phyloP scores from a whole-genome alignment of 2,329 filamentous ascomycete species.

The Clonostachys solani region DNA sequence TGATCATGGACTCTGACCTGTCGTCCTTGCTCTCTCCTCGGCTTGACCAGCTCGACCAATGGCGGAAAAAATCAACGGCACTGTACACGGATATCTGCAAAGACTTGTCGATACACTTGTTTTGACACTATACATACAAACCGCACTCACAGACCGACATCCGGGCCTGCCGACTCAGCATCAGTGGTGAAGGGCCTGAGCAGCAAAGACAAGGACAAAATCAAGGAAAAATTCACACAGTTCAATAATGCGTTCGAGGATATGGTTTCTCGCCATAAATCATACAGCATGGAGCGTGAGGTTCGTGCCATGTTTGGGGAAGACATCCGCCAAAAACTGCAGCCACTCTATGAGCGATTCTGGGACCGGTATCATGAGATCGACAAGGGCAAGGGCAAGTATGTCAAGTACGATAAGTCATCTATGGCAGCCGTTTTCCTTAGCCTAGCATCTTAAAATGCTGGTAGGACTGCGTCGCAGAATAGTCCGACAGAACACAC shows the following conservation, averaged over 20 bases:
- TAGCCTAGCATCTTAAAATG: constrained; percentile 33
- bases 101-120: constrained; percentile 77
- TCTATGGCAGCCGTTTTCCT: constrained; percentile 65
- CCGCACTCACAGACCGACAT: constrained; percentile 66
- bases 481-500: background rate
- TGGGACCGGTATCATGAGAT: constrained; percentile 97
- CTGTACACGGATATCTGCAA: constrained; percentile 86
- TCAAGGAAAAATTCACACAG: constrained; percentile 91
- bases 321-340: constrained; percentile 87
- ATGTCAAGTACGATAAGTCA: constrained; percentile 93
- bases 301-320: constrained; percentile 75
- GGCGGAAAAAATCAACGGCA: constrained; percentile 81
- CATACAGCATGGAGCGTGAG: constrained; percentile 84
- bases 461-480: background rate
- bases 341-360: constrained; percentile 91
- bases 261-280: constrained; percentile 76
- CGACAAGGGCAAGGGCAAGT: constrained; percentile 96
- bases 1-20: constrained; percentile 78
- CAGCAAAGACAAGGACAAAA: constrained; percentile 90
- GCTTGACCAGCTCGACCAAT: constrained; percentile 67
- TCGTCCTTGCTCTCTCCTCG: constrained; percentile 64
- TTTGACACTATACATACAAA: constrained; percentile 92
- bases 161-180: constrained; percentile 73
- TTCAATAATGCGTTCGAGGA: constrained; percentile 94
- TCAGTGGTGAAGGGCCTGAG: constrained; percentile 79